Base-by-base conservation (phyloP, 352 stramenopile species). In the Thalassiosira mediterranea region DNA sequence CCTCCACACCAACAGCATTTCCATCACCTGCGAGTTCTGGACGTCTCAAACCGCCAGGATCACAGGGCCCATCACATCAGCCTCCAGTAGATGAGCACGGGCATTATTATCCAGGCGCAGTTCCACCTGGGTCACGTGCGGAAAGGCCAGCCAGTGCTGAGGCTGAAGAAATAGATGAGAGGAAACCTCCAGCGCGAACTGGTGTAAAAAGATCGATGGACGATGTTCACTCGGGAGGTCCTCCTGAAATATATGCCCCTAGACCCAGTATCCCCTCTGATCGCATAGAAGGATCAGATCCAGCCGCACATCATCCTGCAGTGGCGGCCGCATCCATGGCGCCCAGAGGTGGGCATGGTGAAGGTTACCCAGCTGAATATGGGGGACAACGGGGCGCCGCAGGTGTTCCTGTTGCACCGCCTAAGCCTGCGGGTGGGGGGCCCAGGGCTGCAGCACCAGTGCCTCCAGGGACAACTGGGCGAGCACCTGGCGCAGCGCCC, bases 1-100 rank as follows among this genome's bases (percentile, higher is more conserved):
- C 47, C 52, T 32, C 19, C 26, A 58, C 59, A 19, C 59, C 59
- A 26, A 69, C 59, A 17, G 44, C 59, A 8, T 5, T 13, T 42
- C 62, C 60, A 31, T 37, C 15, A 40, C 28, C 62, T 42, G 48
- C 31, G 17, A 72, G 62, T 72, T 49, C 62, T 47, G 62, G 62
- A 32, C 54, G 25, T 0, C 7, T 17, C 13, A n/a, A 25, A 46
- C 47, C 11, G 25, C 32, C 19, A 38, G 46, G 59, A 44, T 23
- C 13, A 10, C 51, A 21, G n/a, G 51, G 51, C 31, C 21, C 51
- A 44, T 25, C 63, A 32, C 23, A 34, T 31, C 32, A 19, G 2
- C 32, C 56, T 31, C 58, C 42, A 58, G 26, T 59, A 58, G 59
- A 69, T 31, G 59, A 69, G 25, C 59, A 46, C 17, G 44, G 44